Evolutionary conservation across 73 alveolate species (phyloP), one percentile per base, ranked within the genome.

Genomic region (Loxodes magnus): DNA sequence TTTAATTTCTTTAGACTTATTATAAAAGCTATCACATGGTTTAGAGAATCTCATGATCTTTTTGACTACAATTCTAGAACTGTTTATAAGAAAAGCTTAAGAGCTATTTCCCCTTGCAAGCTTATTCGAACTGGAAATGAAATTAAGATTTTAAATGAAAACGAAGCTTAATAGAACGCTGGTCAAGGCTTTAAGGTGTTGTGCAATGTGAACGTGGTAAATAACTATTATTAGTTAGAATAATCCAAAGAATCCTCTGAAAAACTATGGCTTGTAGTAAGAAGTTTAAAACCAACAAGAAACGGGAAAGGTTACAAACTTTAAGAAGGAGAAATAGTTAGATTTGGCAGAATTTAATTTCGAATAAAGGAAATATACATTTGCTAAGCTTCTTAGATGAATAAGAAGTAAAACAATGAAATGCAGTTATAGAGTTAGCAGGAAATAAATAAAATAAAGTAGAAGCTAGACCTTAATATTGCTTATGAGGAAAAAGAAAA

Each of bases 11-110:
- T n/a, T 34, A 66, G 80, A 6, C 35, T 71, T 14, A 26, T 42
- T 15, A 38, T 74, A 43, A 67, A 74, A 51, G 44, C 82, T 14
- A 60, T 54, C 4, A 74, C 88, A 2, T 74, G 88, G 88, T 63
- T 42, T 9, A 22, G 82, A 49, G 88, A 74, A 25, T 68, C 82
- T 3, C 82, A 74, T 43, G 82, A 73, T 9, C 57, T 74, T 7
- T 74, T 67, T 48, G 88, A 74, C 59, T 74, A 74, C 34, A 82
- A 71, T 17, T 14, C 68, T 5, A 33, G 66, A 27, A 49, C 35
- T 7, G 44, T 50, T 12, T 14, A 21, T 10, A 54, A 73, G 34
- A 56, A 43, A 14, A 12, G 35, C 4, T 19, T 64, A 31, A 34
- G 43, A 54, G 56, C 64, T 46, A 7, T 9, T 5, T 12, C 14